Evolutionary conservation across 805 yeast species (phyloP), one percentile per base, ranked within the genome.

Genomic region (Candida tallmaniae): DNA sequence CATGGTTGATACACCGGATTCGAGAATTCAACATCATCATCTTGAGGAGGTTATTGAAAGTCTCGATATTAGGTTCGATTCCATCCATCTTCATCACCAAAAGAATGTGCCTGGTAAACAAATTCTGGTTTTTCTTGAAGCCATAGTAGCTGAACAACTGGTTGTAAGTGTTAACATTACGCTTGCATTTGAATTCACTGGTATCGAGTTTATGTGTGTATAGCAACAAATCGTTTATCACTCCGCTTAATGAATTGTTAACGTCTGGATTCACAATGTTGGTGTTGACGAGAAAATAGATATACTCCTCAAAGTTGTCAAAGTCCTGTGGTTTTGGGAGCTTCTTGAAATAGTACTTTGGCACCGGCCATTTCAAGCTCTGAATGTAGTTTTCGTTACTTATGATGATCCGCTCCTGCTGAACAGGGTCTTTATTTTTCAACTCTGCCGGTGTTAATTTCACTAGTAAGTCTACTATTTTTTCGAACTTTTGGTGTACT

Each of bases 21-120:
- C 46, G 46, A 3, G 64, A 45, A 40, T 66, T 69, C 11, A 50
- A 46, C 25, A 50, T 42, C 32, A 62, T 51, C 16, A 57, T 43
- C 31, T 57, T 58, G 23, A 66, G 42, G 27, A 65, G 50, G 31
- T 50, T 48, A 46, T 66, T 65, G 36, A 66, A 59, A 31, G 71
- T 66, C 29, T 60, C 62, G 22, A 61, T 51, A 39, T 65, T 61
- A 6, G 68, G 67, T n/a, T 41, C 40, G 32, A 60, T 64, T 3
- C 68, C 68, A 36, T 66, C 71, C 36, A 60, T 54, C 24, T 58
- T 46, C 70, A 67, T 65, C 19, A 63, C 68, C 23, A 67, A 44
- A 8, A 66, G 44, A 12, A 66, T 40, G 31, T 60, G 65, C 17
- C 68, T 41, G 4, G 70, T 65, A 46, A 66, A 65, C 11, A 60